A percentile compares a stretch with the other conserved stretches of the same genome.
phyloP scores from a whole-genome alignment of 345 rosid genomes.

The Jatropha curcas region DNA sequence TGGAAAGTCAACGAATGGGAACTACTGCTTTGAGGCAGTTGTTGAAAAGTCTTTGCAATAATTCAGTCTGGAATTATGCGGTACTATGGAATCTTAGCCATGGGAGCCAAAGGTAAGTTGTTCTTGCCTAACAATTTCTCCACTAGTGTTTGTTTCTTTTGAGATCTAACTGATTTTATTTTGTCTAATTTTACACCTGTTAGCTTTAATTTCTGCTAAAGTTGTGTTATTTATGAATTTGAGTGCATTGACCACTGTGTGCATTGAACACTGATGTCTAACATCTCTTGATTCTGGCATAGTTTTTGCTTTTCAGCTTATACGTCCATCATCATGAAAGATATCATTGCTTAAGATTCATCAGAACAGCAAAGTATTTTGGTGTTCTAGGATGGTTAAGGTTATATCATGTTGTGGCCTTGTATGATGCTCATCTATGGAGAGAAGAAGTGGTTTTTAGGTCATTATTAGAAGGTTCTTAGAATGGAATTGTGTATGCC shows the following conservation, averaged over 20 bases:
- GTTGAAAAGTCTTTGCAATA: constrained; percentile 44
- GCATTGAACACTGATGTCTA: neutral
- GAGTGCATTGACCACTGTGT: neutral
- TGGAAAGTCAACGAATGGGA: constrained; percentile 42
- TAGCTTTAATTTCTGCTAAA: neutral
- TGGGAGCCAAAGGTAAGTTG: constrained; percentile 48
- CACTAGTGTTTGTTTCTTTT: neutral
- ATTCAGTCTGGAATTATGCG: constrained; percentile 56
- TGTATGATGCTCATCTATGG: neutral
- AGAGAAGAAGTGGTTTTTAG: too few relatives aligned
- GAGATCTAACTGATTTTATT: too few relatives aligned
- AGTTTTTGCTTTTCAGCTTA: too few relatives aligned
- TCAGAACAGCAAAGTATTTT: too few relatives aligned
- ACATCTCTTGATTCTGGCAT: neutral
- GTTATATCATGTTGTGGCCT: neutral
- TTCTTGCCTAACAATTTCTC: neutral
- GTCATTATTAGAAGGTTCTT: neutral
- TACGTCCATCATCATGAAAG: neutral
- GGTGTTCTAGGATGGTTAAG: neutral
- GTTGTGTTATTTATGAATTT: neutral
- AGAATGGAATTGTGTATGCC: neutral
- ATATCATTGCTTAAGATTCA: neutral
- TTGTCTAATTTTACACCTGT: neutral
- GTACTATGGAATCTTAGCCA: constrained; percentile 59
- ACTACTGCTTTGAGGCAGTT: constrained; percentile 46